These are phyloP conservation scores for Phytophthora quininea DNA, from an alignment of 352 stramenopile genomes.

Conservation along the genomic window DNA sequence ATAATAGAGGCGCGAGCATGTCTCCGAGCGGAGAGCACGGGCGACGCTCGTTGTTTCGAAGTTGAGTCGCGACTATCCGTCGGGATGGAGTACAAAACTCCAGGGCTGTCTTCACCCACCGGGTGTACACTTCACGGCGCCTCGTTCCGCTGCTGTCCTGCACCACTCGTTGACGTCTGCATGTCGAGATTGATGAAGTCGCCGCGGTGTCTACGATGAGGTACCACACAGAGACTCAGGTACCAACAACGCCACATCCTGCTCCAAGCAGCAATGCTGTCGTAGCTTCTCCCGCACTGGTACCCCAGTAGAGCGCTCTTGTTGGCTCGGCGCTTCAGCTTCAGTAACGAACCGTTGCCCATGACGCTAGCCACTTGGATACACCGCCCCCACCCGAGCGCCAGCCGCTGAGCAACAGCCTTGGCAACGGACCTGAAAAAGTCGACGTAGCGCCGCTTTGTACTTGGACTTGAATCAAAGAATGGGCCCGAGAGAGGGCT, in stretches of 20 bases:
- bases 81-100: neutral
- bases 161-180: too few relatives aligned
- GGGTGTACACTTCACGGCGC: neutral
- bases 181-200: neutral
- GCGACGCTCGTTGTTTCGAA: neutral
- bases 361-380: neutral
- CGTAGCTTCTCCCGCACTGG: too few relatives aligned
- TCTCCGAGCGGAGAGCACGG: conserved; percentile 27
- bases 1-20: conserved; percentile 4
- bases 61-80: neutral
- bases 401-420: too few relatives aligned
- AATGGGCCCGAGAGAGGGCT: too few relatives aligned
- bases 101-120: too few relatives aligned
- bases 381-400: neutral
- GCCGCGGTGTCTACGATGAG: neutral
- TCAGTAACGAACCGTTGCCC: neutral
- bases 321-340: neutral
- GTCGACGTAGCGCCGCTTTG: too few relatives aligned
- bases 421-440: too few relatives aligned
- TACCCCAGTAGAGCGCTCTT: neutral
- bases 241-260: too few relatives aligned
- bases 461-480: too few relatives aligned
- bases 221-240: neutral
- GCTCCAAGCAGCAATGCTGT: too few relatives aligned
- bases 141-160: conserved; percentile 1